phyloP scores from a whole-genome alignment of 2,329 filamentous ascomycete genomes.

The Leptographium procerum region DNA sequence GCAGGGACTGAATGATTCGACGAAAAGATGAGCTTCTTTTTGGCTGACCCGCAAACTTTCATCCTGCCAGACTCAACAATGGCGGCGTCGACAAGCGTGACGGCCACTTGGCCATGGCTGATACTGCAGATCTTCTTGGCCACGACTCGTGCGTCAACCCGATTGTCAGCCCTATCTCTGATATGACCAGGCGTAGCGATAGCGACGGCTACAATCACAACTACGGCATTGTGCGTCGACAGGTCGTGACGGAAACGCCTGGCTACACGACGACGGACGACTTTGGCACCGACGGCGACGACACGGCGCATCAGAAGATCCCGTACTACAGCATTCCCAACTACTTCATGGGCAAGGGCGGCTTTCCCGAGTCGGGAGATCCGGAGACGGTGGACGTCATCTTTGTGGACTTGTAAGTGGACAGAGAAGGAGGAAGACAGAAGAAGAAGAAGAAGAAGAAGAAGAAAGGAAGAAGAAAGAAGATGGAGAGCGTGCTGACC shows the following conservation, averaged over 20 bases:
- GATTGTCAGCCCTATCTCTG: conserved; percentile 9
- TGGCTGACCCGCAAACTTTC: too few relatives aligned
- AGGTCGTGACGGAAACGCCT: conserved; percentile 28
- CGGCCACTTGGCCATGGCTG: conserved; percentile 18
- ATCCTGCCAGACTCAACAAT: conserved; percentile 31
- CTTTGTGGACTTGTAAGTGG: conserved; percentile 38
- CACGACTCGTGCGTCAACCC: conserved; percentile 38
- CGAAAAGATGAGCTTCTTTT: not conserved
- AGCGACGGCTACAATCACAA: conserved; percentile 14
- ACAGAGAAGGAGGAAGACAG: not conserved
- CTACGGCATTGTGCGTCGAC: conserved; percentile 33
- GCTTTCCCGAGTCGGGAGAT: conserved; percentile 31
- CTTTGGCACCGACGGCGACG: conserved; percentile 43
- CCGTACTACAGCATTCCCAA: conserved; percentile 34
- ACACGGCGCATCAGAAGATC: conserved; percentile 38
- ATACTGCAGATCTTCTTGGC: conserved; percentile 21
- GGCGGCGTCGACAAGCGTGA: conserved; percentile 23
- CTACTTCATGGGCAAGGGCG: conserved; percentile 37
- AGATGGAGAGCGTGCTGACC: too few relatives aligned
- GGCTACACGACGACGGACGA: conserved; percentile 46
- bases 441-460: not conserved
- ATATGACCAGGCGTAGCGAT: conserved; percentile 3
- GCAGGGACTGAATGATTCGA: not conserved
- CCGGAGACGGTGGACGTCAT: conserved; percentile 39
- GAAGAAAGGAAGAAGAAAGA: not conserved